A percentile compares a stretch with the other conserved stretches of the same genome.
Evolutionary conservation across 352 stramenopile genomes (phyloP).

Genomic region (Phytophthora crassamura): DNA sequence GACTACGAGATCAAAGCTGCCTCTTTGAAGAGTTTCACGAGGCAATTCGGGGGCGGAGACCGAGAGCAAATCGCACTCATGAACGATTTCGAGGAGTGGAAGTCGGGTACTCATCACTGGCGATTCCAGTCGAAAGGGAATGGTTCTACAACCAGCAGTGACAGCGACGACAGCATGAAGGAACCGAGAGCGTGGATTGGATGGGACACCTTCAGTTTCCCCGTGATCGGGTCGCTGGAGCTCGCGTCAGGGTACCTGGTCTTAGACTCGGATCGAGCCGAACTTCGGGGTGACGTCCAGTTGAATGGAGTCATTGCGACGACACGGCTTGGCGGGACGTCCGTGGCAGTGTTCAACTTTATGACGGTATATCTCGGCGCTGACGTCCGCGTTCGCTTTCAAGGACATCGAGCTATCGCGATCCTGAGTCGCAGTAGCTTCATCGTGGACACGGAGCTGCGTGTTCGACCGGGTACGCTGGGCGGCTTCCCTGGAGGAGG

Average conservation of each 20-base stretch:
- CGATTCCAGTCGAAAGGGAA: conserved; percentile 35
- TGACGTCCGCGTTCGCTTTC: conserved; percentile 86
- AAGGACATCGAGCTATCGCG: conserved; percentile 86
- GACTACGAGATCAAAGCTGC: conserved; percentile 89
- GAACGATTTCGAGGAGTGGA: conserved; percentile 97
- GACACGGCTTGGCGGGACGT: conserved; percentile 73
- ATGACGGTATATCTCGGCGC: conserved; percentile 92
- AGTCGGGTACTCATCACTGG: conserved; percentile 85
- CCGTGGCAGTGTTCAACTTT: conserved; percentile 96
- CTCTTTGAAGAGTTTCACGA: conserved; percentile 73
- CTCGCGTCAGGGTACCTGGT: conserved; percentile 77
- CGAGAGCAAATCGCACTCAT: conserved; percentile 80
- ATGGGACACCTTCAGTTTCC: conserved; percentile 69
- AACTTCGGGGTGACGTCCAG: conserved; percentile 64
- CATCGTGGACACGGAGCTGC: conserved; percentile 91
- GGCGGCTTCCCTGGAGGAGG: conserved; percentile 94
- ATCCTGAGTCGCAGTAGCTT: conserved; percentile 93
- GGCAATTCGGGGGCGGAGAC: conserved; percentile 84
- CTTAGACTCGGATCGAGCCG: conserved; percentile 74
- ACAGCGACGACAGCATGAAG: conserved; percentile 17
- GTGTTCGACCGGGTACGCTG: conserved; percentile 85
- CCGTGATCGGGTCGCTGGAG: conserved; percentile 78
- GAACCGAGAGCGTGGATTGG: conserved; percentile 40
- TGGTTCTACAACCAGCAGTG: conserved; percentile 4
- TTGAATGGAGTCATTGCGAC: conserved; percentile 64